phyloP scores from a whole-genome alignment of 148 eudicot species.

The Spergularia bocconei region DNA sequence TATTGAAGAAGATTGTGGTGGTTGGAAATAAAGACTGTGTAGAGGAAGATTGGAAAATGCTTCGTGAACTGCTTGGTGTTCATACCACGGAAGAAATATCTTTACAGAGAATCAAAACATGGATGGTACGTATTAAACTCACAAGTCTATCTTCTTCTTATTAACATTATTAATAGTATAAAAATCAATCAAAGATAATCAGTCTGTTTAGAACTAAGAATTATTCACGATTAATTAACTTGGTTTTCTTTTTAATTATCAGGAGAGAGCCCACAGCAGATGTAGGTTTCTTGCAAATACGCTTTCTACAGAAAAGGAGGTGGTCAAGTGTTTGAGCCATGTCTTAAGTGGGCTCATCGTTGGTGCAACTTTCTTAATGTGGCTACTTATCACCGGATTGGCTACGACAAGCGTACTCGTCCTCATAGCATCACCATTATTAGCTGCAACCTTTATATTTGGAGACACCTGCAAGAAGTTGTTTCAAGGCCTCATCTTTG shows the following conservation, averaged over 20 bases:
- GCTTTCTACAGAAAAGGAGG: background rate
- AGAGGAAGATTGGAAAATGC: background rate
- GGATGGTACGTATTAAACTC: conserved; percentile 14
- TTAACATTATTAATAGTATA: no score
- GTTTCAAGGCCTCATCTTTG: background rate
- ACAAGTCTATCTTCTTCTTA: no score
- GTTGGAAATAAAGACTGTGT: background rate
- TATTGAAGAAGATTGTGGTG: background rate
- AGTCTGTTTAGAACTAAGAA: no score
- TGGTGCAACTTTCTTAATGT: background rate
- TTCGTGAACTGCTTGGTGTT: background rate
- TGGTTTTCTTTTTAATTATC: background rate
- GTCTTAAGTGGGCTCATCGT: background rate
- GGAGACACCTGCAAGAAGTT: background rate
- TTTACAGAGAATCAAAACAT: background rate
- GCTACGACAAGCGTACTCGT: background rate
- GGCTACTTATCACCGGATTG: background rate
- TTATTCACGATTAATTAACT: no score
- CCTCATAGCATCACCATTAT: background rate
- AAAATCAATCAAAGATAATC: no score
- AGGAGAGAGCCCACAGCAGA: background rate
- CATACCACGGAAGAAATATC: background rate
- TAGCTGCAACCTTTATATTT: background rate
- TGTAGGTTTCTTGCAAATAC: conserved; percentile 6
- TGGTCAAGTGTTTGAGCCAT: background rate